Base-by-base conservation (phyloP, 495 filamentous ascomycete genomes). In the Arthonia radiata region DNA sequence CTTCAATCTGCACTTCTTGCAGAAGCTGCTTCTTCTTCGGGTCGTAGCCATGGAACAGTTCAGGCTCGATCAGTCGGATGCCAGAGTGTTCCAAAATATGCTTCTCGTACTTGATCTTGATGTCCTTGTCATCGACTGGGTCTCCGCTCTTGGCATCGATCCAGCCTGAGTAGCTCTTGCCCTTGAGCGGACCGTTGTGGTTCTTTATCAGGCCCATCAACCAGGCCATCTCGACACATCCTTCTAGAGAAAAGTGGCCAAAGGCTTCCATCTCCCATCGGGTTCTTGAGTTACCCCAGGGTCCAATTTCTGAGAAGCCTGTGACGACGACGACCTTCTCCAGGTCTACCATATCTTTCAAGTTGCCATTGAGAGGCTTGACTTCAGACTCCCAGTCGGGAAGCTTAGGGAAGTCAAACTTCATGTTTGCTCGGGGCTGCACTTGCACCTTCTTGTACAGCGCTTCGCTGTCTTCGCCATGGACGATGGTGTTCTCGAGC, bases 171-270 rank as follows among this genome's bases (percentile, higher is more conserved):
- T 99, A 94, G 23, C 71, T 67, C 55, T 91, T 73, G 44, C 89
- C 86, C 53, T 94, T 94, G 44, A 99, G 69, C 5, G 80, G 77
- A n/a, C 86, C 89, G 36, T 94, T 93, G 54, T 91, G 78, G 46
- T 99, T 89, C 54, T 76, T 90, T 51, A 99, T 94, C 31, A 94
- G 70, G 31, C 89, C 89, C 86, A 94, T 99, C 43, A 99, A 77
- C 86, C 86, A 99, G 17, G 86, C 80, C 86, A 99, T 94, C 50
- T 99, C 86, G 31, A 99, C 72, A 42, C 86, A 94, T 11, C 86
- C 86, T 49, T 94, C 86, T 11, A 94, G 67, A 11, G 89, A 94
- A 56, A 99, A 99, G 41, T 89, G 60, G 38, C 86, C 86, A 37
- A 81, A 65, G 7, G 89, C 80, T 50, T 99, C 86, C 82, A 94